Conservation (phyloP, 495 filamentous ascomycete genomes). For the Chlorociboria aeruginascens region DNA sequence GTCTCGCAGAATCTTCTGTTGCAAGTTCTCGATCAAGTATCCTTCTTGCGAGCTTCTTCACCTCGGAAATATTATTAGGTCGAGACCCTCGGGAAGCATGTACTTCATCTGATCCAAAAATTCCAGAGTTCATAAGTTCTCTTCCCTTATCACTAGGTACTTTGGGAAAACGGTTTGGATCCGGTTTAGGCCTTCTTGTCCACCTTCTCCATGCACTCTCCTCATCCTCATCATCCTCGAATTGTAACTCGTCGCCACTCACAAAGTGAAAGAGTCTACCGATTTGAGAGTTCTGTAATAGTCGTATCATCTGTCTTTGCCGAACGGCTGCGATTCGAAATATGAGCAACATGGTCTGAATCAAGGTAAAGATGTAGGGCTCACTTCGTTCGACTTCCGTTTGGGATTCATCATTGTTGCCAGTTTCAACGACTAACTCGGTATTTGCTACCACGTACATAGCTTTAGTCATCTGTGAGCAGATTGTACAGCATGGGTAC, state of each 20-base stretch:
- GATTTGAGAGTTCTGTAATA: conserved; percentile 13
- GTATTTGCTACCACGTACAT: conserved; percentile 1
- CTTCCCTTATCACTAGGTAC: conserved; percentile 67
- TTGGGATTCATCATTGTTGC: conserved; percentile 3
- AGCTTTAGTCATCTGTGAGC: neutral
- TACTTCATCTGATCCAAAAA: conserved; percentile 54
- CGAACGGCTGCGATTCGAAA: conserved; percentile 12
- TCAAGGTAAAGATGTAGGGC: conserved; percentile 6
- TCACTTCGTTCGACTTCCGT: conserved; percentile 15
- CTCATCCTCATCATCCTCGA: conserved; percentile 34
- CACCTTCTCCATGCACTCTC: conserved; percentile 25
- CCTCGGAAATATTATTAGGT: conserved; percentile 32
- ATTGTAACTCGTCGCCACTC: conserved; percentile 19
- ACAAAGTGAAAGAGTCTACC: conserved; percentile 20
- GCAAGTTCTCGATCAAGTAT: conserved; percentile 77
- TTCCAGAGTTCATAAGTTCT: conserved; percentile 67
- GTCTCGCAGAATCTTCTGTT: conserved; percentile 35
- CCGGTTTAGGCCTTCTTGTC: conserved; percentile 21
- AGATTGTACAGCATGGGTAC: conserved; percentile 3
- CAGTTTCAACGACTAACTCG: conserved; percentile 7
- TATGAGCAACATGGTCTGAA: conserved; percentile 14
- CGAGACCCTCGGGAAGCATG: conserved; percentile 27
- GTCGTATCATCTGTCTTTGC: conserved; percentile 12
- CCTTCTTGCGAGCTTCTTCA: conserved; percentile 48
- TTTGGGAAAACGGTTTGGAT: conserved; percentile 48